Percentiles rank a stretch among this genome's conserved stretches.
These are phyloP conservation scores for Rhodotorula toruloides DNA, from an alignment of 768 basidiomycete genomes.

Conservation along the genomic window DNA sequence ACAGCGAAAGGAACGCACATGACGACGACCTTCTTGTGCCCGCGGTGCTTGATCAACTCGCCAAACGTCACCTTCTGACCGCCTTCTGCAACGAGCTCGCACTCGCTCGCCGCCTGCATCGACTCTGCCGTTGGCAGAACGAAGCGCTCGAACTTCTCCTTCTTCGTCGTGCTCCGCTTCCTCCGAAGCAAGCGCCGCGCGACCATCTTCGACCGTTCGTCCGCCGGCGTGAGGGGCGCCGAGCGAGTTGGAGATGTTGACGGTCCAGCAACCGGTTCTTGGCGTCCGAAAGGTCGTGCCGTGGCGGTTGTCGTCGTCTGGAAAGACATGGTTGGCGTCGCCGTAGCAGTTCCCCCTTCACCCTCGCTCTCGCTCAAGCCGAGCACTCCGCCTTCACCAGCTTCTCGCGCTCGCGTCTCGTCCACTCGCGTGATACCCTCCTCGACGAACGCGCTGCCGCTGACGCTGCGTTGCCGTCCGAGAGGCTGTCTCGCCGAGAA, in stretches of 20 bases:
- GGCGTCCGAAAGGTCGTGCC: too few relatives aligned
- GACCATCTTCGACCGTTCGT: neutral
- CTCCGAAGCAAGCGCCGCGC: too few relatives aligned
- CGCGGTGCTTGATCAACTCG: constrained; percentile 15
- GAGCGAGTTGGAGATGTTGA: too few relatives aligned
- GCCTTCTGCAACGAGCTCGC: constrained; percentile 19
- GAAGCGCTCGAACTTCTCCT: constrained; percentile 28
- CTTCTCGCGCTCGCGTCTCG: neutral
- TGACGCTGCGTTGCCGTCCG: neutral
- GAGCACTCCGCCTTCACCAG: neutral
- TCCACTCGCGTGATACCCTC: neutral
- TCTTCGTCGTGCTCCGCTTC: neutral
- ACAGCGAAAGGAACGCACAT: constrained; percentile 1
- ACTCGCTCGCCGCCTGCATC: constrained; percentile 4
- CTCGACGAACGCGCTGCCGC: neutral
- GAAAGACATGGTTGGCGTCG: too few relatives aligned
- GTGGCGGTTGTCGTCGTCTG: too few relatives aligned
- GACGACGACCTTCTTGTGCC: constrained; percentile 19
- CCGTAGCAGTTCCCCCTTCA: too few relatives aligned
- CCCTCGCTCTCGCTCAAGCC: neutral
- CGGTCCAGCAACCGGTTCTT: too few relatives aligned
- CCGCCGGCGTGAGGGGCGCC: neutral
- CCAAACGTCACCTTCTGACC: constrained; percentile 14
- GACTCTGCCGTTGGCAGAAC: constrained; percentile 9
- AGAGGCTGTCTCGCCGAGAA: neutral